Percentiles rank a stretch among this genome's conserved stretches.
Conservation (phyloP, 2,329 filamentous ascomycete species). For the Nigrospora sphaerica region DNA sequence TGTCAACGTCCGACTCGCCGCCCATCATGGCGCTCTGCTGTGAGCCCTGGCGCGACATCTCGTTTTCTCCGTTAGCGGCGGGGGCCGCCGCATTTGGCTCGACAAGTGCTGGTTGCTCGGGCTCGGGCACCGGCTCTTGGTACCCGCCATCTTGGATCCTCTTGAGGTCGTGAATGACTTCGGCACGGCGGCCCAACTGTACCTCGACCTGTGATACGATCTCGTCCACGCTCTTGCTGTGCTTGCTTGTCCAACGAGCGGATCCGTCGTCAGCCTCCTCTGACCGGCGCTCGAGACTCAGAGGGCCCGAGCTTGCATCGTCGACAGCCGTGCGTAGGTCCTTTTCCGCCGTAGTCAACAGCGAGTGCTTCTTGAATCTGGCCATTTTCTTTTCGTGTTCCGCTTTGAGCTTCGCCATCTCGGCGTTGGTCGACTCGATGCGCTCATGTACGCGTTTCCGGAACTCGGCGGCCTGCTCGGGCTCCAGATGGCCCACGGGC, state of each 20-base stretch:
- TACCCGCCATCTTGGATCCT: slow-evolving; percentile 74
- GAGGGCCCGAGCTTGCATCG: slow-evolving; percentile 51
- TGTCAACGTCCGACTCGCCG: slow-evolving; percentile 53
- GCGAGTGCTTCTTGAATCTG: slow-evolving; percentile 63
- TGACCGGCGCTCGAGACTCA: slow-evolving; percentile 54
- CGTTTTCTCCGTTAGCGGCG: slow-evolving; percentile 13
- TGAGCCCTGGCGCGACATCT: slow-evolving; percentile 46
- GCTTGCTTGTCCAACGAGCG: slow-evolving; percentile 29
- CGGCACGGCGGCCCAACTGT: slow-evolving; percentile 59
- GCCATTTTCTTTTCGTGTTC: slow-evolving; percentile 71
- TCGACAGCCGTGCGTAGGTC: slow-evolving; percentile 62
- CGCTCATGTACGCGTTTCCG: slow-evolving; percentile 68
- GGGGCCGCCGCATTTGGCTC: slow-evolving; percentile 10
- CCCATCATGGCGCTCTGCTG: slow-evolving; percentile 48
- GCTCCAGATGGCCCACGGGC: slow-evolving; percentile 60
- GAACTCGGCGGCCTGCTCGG: slow-evolving; percentile 77
- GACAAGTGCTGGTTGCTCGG: slow-evolving; percentile 20
- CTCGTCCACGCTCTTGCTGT: slow-evolving; percentile 57
- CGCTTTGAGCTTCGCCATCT: slow-evolving; percentile 78
- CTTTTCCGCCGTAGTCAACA: slow-evolving; percentile 68
- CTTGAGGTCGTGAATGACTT: slow-evolving; percentile 55
- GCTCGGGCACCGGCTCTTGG: slow-evolving; percentile 51
- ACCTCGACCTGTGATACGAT: slow-evolving; percentile 70
- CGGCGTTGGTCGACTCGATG: slow-evolving; percentile 64
- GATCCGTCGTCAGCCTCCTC: slow-evolving; percentile 43